A percentile compares a stretch with the other conserved stretches of the same genome.
phyloP scores from a whole-genome alignment of 2,329 filamentous ascomycete species.

The Byssochlamys sp. region DNA sequence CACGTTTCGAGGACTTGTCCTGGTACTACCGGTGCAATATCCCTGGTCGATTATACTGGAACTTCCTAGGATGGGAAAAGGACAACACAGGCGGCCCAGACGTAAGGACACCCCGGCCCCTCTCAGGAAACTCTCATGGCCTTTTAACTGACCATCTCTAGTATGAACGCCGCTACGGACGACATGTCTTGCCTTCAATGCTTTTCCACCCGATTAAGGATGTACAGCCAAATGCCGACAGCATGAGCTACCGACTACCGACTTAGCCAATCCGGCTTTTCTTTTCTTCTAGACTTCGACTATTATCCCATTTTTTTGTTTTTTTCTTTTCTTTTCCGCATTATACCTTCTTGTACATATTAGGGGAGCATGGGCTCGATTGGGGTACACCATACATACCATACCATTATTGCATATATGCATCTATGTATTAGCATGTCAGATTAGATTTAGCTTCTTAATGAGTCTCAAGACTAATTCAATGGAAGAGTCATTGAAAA shows the following conservation, averaged over 20 bases:
- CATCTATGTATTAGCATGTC: neutral
- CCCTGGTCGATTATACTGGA: constrained; percentile 23
- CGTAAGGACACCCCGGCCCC: neutral
- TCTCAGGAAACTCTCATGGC: neutral
- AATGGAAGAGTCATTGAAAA: neutral
- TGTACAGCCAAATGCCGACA: constrained; percentile 10
- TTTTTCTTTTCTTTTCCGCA: neutral
- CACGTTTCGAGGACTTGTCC: constrained; percentile 23
- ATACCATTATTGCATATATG: neutral
- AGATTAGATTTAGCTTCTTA: neutral
- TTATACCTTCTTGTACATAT: neutral
- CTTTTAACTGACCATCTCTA: neutral
- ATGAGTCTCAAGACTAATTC: neutral
- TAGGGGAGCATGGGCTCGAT: neutral
- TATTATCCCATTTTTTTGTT: neutral
- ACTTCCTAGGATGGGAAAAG: constrained; percentile 23
- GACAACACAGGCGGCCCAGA: constrained; percentile 10
- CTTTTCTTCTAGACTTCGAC: neutral
- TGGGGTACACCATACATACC: neutral
- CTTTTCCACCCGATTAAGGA: constrained; percentile 35
- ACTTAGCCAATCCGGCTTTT: constrained; percentile 5
- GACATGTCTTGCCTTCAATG: constrained; percentile 19
- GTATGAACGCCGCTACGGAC: constrained; percentile 13
- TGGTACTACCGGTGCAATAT: constrained; percentile 25
- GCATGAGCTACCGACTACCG: constrained; percentile 9